These are phyloP conservation scores for Zalaria obscura DNA, from an alignment of 2,329 filamentous ascomycete genomes.

Conservation along the genomic window DNA sequence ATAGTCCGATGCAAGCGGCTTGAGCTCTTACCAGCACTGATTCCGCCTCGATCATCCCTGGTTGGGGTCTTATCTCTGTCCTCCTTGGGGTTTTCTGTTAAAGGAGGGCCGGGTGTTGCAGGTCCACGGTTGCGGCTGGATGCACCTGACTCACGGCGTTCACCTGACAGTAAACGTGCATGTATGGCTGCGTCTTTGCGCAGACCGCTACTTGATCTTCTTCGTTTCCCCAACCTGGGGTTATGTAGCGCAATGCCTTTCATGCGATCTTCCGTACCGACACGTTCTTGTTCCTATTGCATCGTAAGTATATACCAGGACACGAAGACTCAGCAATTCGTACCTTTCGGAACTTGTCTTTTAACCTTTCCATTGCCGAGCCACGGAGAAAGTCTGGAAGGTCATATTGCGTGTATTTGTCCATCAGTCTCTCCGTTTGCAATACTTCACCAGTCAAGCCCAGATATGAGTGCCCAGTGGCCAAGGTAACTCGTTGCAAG, in stretches of 20 bases:
- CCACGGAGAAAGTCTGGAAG: conserved; percentile 83
- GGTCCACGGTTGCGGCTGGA: neutral
- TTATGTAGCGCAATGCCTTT: conserved; percentile 97
- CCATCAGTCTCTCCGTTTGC: conserved; percentile 85
- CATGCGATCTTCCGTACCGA: conserved; percentile 63
- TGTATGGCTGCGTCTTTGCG: conserved; percentile 69
- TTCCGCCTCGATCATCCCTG: conserved; percentile 23
- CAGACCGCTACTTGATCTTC: conserved; percentile 59
- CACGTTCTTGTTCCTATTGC: conserved; percentile 57
- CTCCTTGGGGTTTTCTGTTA: too few species aligned
- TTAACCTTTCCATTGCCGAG: conserved; percentile 66
- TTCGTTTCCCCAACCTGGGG: conserved; percentile 47
- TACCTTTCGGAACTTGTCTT: conserved; percentile 62
- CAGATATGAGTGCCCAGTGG: conserved; percentile 87
- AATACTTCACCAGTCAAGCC: conserved; percentile 84
- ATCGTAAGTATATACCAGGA: neutral
- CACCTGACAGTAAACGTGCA: conserved; percentile 34
- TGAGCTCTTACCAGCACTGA: conserved; percentile 15
- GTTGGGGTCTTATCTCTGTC: neutral
- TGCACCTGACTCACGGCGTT: conserved; percentile 1
- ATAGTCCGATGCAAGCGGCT: too few species aligned
- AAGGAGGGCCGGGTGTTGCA: neutral
- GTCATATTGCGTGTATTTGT: conserved; percentile 81
- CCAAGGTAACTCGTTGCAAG: conserved; percentile 84
- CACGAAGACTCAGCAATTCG: conserved; percentile 16